Conservation (phyloP, 108 stramenopile species). For the Stephanodiscus minutulus region DNA sequence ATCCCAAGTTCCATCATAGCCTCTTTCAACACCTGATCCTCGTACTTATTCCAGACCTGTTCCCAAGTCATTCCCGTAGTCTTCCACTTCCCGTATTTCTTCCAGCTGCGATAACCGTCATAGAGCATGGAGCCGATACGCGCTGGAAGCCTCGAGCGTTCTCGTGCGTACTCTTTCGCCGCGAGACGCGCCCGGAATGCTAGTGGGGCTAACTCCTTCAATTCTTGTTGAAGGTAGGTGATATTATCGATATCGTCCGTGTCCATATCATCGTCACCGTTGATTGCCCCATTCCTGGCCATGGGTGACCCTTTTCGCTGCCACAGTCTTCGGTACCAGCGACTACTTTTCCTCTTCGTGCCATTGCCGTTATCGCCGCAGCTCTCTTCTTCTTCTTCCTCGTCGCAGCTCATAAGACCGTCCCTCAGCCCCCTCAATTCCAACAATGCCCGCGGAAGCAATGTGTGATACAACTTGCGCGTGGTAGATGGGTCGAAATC, state of each 20-base stretch:
- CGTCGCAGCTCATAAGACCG: slow-evolving; percentile 11
- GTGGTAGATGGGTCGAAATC: slow-evolving; percentile 79
- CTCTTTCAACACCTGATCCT: slow-evolving; percentile 62
- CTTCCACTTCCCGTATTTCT: slow-evolving; percentile 84
- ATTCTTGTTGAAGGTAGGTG: slow-evolving; percentile 38
- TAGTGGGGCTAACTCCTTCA: slow-evolving; percentile 88
- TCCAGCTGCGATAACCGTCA: slow-evolving; percentile 87
- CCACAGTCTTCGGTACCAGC: background rate
- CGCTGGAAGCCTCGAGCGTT: slow-evolving; percentile 82
- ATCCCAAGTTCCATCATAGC: slow-evolving; percentile 4
- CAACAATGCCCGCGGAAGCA: slow-evolving; percentile 80
- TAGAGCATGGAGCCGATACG: slow-evolving; percentile 79
- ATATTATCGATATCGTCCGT: slow-evolving; percentile 20
- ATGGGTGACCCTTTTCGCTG: background rate
- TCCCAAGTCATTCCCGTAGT: slow-evolving; percentile 90
- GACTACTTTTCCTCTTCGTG: background rate
- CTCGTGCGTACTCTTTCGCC: slow-evolving; percentile 91
- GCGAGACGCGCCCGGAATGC: slow-evolving; percentile 91
- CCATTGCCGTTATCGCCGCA: background rate
- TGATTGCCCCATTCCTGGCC: background rate
- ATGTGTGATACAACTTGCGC: slow-evolving; percentile 78
- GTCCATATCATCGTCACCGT: slow-evolving; percentile 12
- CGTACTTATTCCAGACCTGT: slow-evolving; percentile 94
- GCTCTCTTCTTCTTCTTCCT: background rate
- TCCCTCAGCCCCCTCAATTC: slow-evolving; percentile 59